Base-by-base conservation (phyloP, 2,329 filamentous ascomycete genomes). In the Arthroderma sp. region DNA sequence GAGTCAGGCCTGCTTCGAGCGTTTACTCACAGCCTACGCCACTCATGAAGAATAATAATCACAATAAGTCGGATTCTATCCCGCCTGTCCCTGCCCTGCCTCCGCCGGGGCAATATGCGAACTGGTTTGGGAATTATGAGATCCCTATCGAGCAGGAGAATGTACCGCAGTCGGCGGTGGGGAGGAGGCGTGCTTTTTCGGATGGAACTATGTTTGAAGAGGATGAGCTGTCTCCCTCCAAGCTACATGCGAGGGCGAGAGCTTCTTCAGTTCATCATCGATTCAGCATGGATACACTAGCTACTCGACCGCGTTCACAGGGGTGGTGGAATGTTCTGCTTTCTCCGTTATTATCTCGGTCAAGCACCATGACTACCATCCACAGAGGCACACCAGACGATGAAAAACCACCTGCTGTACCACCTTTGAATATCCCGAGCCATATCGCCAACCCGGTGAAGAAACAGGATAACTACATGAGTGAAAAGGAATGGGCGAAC, bases 291-390 rank as follows among this genome's bases (percentile, higher is more conserved):
- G 63, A 63, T 41, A 62, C 62, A 4, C 52, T 63, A 22, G 47
- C 56, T 4, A 61, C 56, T 36, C 57, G 63, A 39, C 68, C 59
- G 29, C 56, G 62, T 28, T 71, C 69, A 0, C 65, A 70, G 46
- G 69, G 69, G 11, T 72, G 69, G 69, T 72, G 69, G 69, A 71
- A 63, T 29, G 60, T 65, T 38, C 55, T 71, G 22, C 59, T 69
- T 2, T 69, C 68, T 1, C 69, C 69, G 1, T 54, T 70, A 4
- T 48, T 70, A 27, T 57, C 60, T 29, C 58, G 62, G 34, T 63
- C 61, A 27, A 61, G 55, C 45, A 62, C 63, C 2, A 42, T 61
- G 2, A 49, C 53, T 1, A 57, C 58, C 44, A 40, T 58, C 56
- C 47, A 60, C 55, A 11, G 55, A 53, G 8, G 44, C 53, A 4